phyloP scores from a whole-genome alignment of 768 basidiomycete genomes.

The Cystofilobasidium macerans region DNA sequence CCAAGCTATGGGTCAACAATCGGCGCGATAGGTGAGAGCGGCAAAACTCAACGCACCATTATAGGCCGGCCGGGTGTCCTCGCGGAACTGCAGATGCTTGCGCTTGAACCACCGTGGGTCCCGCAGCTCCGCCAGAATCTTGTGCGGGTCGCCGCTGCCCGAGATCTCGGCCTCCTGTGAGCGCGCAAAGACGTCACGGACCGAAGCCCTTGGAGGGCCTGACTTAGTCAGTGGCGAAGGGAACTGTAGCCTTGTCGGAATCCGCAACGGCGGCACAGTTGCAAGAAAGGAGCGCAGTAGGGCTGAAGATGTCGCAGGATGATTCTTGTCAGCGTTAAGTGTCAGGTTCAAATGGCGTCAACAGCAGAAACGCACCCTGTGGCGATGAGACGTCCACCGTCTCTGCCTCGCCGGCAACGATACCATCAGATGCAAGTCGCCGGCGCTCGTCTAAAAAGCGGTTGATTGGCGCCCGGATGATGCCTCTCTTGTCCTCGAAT shows the following conservation, averaged over 20 bases:
- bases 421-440: neutral
- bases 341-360: neutral
- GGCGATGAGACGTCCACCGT: neutral
- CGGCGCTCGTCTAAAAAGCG: constrained; percentile 45
- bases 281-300: constrained; percentile 26
- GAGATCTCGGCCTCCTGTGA: constrained; percentile 31
- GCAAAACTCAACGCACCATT: constrained; percentile 48
- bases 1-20: neutral
- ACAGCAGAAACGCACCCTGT: constrained; percentile 7
- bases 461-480: constrained; percentile 59
- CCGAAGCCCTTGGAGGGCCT: constrained; percentile 29
- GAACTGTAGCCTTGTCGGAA: constrained; percentile 17
- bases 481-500: constrained; percentile 66
- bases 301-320: neutral
- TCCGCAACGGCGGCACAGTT: constrained; percentile 16
- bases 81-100: constrained; percentile 72
- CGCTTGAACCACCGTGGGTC: constrained; percentile 55
- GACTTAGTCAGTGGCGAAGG: constrained; percentile 14
- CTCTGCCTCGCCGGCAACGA: neutral
- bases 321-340: no score
- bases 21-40: neutral
- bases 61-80: constrained; percentile 82
- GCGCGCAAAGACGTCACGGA: constrained; percentile 49
- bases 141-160: constrained; percentile 59
- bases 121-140: constrained; percentile 51